Percentiles rank a stretch among this genome's conserved stretches.
Evolutionary conservation across 2,329 filamentous ascomycete genomes (phyloP).

Genomic region (Clonostachys solani): DNA sequence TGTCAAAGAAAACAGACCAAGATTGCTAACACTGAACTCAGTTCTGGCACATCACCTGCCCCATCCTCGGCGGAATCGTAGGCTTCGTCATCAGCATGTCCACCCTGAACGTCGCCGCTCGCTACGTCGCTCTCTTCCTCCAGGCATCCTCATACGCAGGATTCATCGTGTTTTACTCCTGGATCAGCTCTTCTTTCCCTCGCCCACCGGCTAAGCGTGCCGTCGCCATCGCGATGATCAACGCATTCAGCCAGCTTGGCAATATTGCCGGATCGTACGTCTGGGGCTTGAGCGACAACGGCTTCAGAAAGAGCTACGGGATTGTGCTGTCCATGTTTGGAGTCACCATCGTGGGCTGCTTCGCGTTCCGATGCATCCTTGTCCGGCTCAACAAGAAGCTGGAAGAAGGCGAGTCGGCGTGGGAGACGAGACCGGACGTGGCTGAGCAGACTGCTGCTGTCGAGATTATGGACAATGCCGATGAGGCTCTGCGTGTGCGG

Average conservation of each 20-base stretch:
- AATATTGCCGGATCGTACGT: conserved; percentile 60
- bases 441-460: conserved; percentile 30
- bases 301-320: conserved; percentile 60
- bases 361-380: conserved; percentile 40
- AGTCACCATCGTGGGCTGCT: conserved; percentile 48
- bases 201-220: conserved; percentile 56
- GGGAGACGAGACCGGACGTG: conserved; percentile 29
- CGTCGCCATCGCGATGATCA: conserved; percentile 58
- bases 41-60: conserved; percentile 54
- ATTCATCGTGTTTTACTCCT: conserved; percentile 49
- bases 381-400: conserved; percentile 40
- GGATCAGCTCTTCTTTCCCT: conserved; percentile 53
- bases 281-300: conserved; percentile 54
- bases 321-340: conserved; percentile 63
- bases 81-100: conserved; percentile 59
- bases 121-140: conserved; percentile 58
- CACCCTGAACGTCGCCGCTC: conserved; percentile 48
- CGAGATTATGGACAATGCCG: conserved; percentile 21
- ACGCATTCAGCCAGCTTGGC: conserved; percentile 52
- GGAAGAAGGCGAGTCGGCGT: conserved; percentile 31
- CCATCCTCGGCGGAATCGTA: conserved; percentile 44
- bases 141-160: conserved; percentile 54
- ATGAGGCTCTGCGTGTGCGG: conserved; percentile 38
- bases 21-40: background rate
- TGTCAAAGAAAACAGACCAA: too few relatives aligned